These are phyloP conservation scores for Pichia insulana DNA, from an alignment of 805 yeast species.

Conservation along the genomic window DNA sequence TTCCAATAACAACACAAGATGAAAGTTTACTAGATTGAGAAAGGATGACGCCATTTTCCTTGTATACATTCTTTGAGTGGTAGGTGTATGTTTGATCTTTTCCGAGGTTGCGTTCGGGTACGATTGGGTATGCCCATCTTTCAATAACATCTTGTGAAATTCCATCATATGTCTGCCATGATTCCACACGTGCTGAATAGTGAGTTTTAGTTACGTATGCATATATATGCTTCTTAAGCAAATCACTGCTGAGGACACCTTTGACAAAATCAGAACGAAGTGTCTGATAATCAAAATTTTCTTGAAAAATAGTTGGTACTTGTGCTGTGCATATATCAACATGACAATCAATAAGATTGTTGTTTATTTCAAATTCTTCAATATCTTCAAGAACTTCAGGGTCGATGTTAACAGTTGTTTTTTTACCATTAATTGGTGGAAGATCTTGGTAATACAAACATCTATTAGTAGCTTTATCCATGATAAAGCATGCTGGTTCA, in stretches of 20 bases:
- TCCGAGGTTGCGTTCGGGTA: constrained; percentile 74
- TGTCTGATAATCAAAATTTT: constrained; percentile 88
- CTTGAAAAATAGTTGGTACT: constrained; percentile 92
- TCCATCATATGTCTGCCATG: constrained; percentile 89
- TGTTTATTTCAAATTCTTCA: constrained; percentile 71
- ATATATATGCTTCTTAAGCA: constrained; percentile 83
- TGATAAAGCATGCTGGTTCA: constrained; percentile 77
- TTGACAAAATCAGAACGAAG: constrained; percentile 81
- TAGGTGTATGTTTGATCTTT: constrained; percentile 68
- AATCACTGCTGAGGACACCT: constrained; percentile 85
- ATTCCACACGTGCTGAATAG: constrained; percentile 92
- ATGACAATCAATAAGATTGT: constrained; percentile 92
- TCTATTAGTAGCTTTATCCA: constrained; percentile 64
- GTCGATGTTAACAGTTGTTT: constrained; percentile 55
- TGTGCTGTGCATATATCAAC: constrained; percentile 92
- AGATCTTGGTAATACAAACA: constrained; percentile 81
- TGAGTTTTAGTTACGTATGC: constrained; percentile 73
- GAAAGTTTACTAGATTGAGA: constrained; percentile 90
- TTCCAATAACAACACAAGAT: constrained; percentile 74
- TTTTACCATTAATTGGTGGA: constrained; percentile 42
- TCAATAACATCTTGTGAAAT: constrained; percentile 83
- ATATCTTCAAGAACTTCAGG: constrained; percentile 75
- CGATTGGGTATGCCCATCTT: constrained; percentile 88
- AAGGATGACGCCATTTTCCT: constrained; percentile 78
- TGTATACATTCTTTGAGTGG: constrained; percentile 80